phyloP scores from a whole-genome alignment of 345 rosid genomes.

The Psidium friedrichsthalianum region DNA sequence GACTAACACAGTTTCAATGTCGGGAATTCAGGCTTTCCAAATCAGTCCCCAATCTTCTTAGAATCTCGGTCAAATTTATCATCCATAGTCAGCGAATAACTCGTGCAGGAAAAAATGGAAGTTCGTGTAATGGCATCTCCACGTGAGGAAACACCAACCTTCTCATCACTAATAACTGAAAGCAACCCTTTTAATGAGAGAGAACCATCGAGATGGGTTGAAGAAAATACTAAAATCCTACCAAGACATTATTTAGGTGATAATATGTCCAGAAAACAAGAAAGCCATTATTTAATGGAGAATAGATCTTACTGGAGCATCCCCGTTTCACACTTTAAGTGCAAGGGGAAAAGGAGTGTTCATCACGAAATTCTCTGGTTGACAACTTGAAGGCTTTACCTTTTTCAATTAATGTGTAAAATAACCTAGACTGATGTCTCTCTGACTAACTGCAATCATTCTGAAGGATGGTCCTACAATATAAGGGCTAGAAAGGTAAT shows the following conservation, averaged over 20 bases:
- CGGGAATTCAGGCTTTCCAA: background rate
- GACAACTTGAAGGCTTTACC: background rate
- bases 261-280: background rate
- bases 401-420: background rate
- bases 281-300: background rate
- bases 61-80: background rate
- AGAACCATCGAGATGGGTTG: background rate
- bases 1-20: background rate
- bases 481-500: background rate
- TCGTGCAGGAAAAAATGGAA: background rate
- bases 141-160: background rate
- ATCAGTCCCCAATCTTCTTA: background rate
- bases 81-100: background rate
- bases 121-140: background rate
- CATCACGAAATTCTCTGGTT: background rate
- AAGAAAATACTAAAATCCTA: background rate
- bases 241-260: background rate
- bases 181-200: background rate
- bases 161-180: background rate
- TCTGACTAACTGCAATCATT: background rate
- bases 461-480: background rate
- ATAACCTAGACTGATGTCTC: background rate
- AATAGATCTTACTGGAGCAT: background rate
- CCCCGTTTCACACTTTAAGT: background rate
- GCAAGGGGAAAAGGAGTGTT: background rate